These are phyloP conservation scores for Ganoderma sp. DNA, from an alignment of 1,284 basidiomycete genomes.

Conservation along the genomic window DNA sequence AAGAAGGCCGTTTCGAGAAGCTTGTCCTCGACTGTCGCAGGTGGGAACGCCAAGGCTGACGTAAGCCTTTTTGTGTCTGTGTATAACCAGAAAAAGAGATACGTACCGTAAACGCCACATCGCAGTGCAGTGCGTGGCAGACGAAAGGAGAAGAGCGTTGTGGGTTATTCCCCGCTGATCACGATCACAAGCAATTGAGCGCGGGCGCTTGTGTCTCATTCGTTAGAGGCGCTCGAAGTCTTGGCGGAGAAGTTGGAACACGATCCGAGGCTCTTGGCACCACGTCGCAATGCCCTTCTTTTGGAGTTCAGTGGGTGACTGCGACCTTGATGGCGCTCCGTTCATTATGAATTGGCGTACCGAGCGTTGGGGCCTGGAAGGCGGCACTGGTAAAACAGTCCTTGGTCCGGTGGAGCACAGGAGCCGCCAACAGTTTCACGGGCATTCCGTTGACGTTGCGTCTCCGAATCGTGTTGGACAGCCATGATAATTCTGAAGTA, in stretches of 20 bases:
- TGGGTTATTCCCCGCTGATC: neutral
- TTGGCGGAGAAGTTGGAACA: neutral
- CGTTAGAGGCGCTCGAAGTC: neutral
- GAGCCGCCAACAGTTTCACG: too few species aligned
- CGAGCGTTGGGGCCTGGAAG: neutral
- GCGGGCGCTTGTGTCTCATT: too few species aligned
- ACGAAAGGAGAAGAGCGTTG: neutral
- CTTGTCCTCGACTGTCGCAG: neutral
- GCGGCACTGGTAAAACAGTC: neutral
- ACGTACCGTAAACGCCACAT: neutral
- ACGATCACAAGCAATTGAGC: neutral
- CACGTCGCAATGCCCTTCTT: neutral
- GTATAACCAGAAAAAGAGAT: neutral
- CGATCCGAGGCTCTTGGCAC: neutral
- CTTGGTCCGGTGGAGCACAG: too few species aligned
- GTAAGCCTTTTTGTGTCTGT: neutral
- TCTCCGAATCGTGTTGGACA: too few species aligned
- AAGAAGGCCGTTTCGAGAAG: slow-evolving; percentile 2
- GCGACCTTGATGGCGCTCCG: neutral
- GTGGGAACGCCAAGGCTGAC: neutral
- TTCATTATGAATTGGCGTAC: neutral
- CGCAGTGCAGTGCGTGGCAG: neutral
- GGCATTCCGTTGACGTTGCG: too few species aligned
- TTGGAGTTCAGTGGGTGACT: neutral
- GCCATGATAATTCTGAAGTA: too few species aligned